A percentile compares a stretch with the other conserved stretches of the same genome.
Conservation (phyloP, 2,329 filamentous ascomycete genomes). For the Blastomyces percursus region DNA sequence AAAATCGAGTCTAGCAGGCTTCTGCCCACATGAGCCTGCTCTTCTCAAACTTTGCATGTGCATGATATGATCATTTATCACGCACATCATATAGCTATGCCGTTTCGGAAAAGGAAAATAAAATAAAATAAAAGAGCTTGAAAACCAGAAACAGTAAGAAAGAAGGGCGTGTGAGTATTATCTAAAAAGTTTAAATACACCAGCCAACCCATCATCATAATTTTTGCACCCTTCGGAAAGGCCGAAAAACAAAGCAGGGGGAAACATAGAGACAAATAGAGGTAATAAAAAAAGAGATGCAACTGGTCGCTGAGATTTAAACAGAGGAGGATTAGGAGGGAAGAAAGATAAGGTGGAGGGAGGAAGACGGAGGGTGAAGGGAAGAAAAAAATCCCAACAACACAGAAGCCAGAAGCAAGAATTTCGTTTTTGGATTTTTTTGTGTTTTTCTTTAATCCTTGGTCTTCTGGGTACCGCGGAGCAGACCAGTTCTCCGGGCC, state of each 20-base stretch:
- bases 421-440: no score
- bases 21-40: neutral
- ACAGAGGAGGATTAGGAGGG: constrained; percentile 28
- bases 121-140: neutral
- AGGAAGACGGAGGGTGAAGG: constrained; percentile 14
- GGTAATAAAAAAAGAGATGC: neutral
- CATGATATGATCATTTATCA: neutral
- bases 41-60: neutral
- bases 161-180: neutral
- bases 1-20: neutral
- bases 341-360: constrained; percentile 11
- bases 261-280: neutral
- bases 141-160: neutral
- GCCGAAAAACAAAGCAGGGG: neutral
- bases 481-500: constrained; percentile 97
- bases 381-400: constrained; percentile 37
- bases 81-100: neutral
- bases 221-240: neutral
- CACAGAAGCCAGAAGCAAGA: constrained; percentile 37
- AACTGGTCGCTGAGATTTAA: neutral
- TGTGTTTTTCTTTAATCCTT: constrained; percentile 65
- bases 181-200: neutral
- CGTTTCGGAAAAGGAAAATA: neutral
- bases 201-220: constrained; percentile 4
- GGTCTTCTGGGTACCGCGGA: constrained; percentile 99